Percentiles rank a stretch among this genome's conserved stretches.
phyloP scores from a whole-genome alignment of 768 basidiomycete genomes.

The Xerocomus spinulosus region DNA sequence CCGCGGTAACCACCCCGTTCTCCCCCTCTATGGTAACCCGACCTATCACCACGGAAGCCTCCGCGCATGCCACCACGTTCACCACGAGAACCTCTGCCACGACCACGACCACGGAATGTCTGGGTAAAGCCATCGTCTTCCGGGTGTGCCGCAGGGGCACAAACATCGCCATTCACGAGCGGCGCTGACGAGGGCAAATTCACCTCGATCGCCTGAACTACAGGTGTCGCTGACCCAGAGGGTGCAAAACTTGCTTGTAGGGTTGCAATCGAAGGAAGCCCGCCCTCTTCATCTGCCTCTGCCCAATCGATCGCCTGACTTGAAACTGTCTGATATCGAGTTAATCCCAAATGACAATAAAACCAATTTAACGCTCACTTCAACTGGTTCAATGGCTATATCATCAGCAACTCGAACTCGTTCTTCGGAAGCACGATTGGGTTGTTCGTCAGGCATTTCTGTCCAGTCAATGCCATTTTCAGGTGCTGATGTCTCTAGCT shows the following conservation, averaged over 20 bases:
- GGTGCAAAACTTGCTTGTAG: conserved; percentile 75
- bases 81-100: conserved; percentile 39
- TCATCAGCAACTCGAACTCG: conserved; percentile 10
- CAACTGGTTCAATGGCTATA: conserved; percentile 15
- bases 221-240: conserved; percentile 66
- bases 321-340: conserved; percentile 14
- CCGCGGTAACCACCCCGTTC: conserved; percentile 35
- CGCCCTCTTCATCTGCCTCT: conserved; percentile 66
- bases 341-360: background rate
- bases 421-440: conserved; percentile 14
- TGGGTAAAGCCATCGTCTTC: conserved; percentile 66
- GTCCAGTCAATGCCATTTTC: conserved; percentile 56
- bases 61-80: conserved; percentile 40
- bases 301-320: conserved; percentile 71
- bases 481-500: conserved; percentile 54
- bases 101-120: conserved; percentile 43
- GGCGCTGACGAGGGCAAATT: conserved; percentile 22
- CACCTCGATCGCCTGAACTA: conserved; percentile 34
- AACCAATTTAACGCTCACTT: conserved; percentile 28
- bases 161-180: conserved; percentile 19
- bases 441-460: conserved; percentile 41
- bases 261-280: conserved; percentile 70
- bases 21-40: conserved; percentile 34
- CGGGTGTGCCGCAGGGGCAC: conserved; percentile 15
- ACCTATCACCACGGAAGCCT: conserved; percentile 38